Evolutionary conservation across 2,329 filamentous ascomycete species (phyloP).

Genomic region (Botrytis elliptica): DNA sequence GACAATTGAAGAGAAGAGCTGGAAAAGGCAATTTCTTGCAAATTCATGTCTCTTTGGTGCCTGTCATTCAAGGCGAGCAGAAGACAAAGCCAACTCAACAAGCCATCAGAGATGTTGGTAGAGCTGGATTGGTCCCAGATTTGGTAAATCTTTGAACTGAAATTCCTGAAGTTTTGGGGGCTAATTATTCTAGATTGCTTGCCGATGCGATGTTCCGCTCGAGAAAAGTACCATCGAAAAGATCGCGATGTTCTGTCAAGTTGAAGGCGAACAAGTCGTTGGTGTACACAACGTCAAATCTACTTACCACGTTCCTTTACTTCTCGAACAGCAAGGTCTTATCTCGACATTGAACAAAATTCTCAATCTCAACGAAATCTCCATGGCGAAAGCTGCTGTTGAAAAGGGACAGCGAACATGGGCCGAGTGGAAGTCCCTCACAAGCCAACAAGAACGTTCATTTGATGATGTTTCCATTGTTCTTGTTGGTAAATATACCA

Average conservation of each 20-base stretch:
- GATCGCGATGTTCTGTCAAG: conserved; percentile 85
- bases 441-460: conserved; percentile 63
- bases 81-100: conserved; percentile 98
- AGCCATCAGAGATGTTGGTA: conserved; percentile 66
- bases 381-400: conserved; percentile 53
- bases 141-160: conserved; percentile 48
- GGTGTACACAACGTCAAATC: conserved; percentile 87
- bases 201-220: conserved; percentile 78
- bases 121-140: conserved; percentile 55
- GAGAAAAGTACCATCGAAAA: conserved; percentile 75
- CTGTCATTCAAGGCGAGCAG: conserved; percentile 66
- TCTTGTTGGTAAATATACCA: conserved; percentile 89
- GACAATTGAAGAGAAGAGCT: conserved; percentile 69
- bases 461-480: conserved; percentile 74
- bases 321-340: conserved; percentile 79
- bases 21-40: conserved; percentile 81
- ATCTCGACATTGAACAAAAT: conserved; percentile 63
- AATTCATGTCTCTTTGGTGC: conserved; percentile 87
- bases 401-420: conserved; percentile 69
- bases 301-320: conserved; percentile 92
- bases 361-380: conserved; percentile 61
- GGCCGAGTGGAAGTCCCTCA: conserved; percentile 67
- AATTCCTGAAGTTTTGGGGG: neutral
- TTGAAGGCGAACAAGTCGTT: conserved; percentile 80
- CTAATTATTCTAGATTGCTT: conserved; percentile 67